Percentiles rank a stretch among this genome's conserved stretches.
Evolutionary conservation across 1,139 yeast species (phyloP).

Genomic region (Zygotorulaspora mrakii): DNA sequence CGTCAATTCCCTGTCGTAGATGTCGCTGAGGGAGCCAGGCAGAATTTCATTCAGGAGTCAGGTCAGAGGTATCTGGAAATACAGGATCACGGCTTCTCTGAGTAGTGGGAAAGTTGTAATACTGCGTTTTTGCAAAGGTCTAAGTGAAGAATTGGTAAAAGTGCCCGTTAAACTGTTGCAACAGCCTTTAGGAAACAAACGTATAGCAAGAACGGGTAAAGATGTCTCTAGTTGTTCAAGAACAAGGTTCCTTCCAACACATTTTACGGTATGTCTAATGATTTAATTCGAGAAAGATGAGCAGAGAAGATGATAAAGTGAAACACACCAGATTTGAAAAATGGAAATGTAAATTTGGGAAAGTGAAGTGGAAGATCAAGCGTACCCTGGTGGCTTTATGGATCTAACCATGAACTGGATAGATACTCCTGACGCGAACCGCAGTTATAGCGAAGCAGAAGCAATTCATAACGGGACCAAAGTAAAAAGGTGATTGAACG

Average conservation of each 20-base stretch:
- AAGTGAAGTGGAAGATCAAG: no score
- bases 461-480: neutral
- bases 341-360: no score
- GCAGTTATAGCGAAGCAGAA: no score
- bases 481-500: neutral
- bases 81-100: slow-evolving; percentile 1
- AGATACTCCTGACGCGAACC: no score
- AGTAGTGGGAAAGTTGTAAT: neutral
- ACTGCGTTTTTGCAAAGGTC: slow-evolving; percentile 1
- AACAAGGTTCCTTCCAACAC: slow-evolving; percentile 99
- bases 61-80: neutral
- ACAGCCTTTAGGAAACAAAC: slow-evolving; percentile 8
- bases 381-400: no score
- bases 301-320: neutral
- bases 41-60: neutral
- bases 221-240: slow-evolving; percentile 77
- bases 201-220: slow-evolving; percentile 18
- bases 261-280: slow-evolving; percentile 86
- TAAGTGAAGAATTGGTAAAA: slow-evolving; percentile 1
- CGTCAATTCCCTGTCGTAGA: no score
- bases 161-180: neutral
- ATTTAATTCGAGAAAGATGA: slow-evolving; percentile 1
- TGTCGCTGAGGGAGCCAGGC: neutral
- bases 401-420: no score
- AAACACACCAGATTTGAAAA: neutral